Evolutionary conservation across 2,329 filamentous ascomycete species (phyloP).

Genomic region (Talaromyces sp.): DNA sequence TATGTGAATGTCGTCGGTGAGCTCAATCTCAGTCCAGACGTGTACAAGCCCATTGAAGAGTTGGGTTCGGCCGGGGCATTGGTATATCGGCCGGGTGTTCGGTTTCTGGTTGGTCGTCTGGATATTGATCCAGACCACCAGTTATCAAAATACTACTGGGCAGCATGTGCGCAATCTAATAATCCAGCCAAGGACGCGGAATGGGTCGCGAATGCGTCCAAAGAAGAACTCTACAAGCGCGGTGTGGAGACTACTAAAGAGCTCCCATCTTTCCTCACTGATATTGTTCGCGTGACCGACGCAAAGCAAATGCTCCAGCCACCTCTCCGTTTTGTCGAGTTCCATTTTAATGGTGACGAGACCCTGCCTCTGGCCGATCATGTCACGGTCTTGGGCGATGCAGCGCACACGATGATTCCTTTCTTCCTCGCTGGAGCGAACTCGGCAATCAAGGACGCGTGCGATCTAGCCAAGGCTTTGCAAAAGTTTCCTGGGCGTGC

Average conservation of each 20-base stretch:
- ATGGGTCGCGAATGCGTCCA: background rate
- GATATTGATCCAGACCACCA: background rate
- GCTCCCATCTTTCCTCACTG: background rate
- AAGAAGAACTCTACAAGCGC: background rate
- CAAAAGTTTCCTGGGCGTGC: background rate
- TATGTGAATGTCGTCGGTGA: background rate
- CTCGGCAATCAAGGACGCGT: constrained; percentile 9
- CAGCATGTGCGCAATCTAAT: background rate
- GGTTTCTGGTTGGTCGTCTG: background rate
- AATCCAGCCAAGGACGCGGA: background rate
- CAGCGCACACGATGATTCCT: constrained; percentile 12
- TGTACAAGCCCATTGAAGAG: background rate
- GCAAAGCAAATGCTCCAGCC: background rate
- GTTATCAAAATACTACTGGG: background rate
- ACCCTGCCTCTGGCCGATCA: background rate
- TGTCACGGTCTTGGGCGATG: constrained; percentile 4
- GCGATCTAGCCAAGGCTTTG: background rate
- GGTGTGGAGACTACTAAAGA: background rate
- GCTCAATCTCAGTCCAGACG: background rate
- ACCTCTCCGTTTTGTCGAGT: background rate
- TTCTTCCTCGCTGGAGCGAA: constrained; percentile 16
- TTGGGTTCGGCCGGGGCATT: background rate
- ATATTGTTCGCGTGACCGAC: background rate
- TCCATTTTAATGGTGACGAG: background rate
- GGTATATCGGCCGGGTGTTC: background rate